Conservation (phyloP, 1,284 basidiomycete species). For the Trichosporon faecale region DNA sequence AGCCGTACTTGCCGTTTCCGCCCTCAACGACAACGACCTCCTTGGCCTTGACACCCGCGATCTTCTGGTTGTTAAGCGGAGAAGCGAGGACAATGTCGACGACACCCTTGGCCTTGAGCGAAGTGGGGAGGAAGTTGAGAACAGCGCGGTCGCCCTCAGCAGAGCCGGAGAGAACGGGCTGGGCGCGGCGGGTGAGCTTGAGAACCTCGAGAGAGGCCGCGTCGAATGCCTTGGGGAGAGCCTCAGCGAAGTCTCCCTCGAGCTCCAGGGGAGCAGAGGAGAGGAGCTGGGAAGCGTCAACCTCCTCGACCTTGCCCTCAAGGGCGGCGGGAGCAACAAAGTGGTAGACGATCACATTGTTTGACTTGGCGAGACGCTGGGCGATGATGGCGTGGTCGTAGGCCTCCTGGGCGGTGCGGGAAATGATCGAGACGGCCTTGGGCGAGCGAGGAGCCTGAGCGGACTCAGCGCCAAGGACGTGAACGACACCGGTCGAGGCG, state of each 20-base stretch:
- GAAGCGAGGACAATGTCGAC: slow-evolving; percentile 64
- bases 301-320: slow-evolving; percentile 54
- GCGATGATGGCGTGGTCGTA: slow-evolving; percentile 72
- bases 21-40: slow-evolving; percentile 80
- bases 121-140: slow-evolving; percentile 65
- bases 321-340: slow-evolving; percentile 60
- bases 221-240: slow-evolving; percentile 62
- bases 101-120: slow-evolving; percentile 49
- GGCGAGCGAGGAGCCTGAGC: slow-evolving; percentile 33
- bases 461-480: slow-evolving; percentile 40
- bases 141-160: slow-evolving; percentile 64
- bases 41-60: slow-evolving; percentile 64
- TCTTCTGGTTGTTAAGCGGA: slow-evolving; percentile 66
- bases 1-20: slow-evolving; percentile 80
- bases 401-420: slow-evolving; percentile 63
- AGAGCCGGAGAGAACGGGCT: slow-evolving; percentile 55
- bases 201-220: slow-evolving; percentile 63
- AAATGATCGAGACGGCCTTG: slow-evolving; percentile 60
- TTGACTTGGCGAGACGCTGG: slow-evolving; percentile 61
- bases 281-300: slow-evolving; percentile 57
- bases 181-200: slow-evolving; percentile 61
- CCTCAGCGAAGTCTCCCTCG: slow-evolving; percentile 23
- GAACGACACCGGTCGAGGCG: slow-evolving; percentile 32
- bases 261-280: slow-evolving; percentile 20
- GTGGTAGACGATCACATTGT: slow-evolving; percentile 70